Evolutionary conservation across 257 asterid genomes (phyloP).

Genomic region (Fraxinus cuspidata): DNA sequence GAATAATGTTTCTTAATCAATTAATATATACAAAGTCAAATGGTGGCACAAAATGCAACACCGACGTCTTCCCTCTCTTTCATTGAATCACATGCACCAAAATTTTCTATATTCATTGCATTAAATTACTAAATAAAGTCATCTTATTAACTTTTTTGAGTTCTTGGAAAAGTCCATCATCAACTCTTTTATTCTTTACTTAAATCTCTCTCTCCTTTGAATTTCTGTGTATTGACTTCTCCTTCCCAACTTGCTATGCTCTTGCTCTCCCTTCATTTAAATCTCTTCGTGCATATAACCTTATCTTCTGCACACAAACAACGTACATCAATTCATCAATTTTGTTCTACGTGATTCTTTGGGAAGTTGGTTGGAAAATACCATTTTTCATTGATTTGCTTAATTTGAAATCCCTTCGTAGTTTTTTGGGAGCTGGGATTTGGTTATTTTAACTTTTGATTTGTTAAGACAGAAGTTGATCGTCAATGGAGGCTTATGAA

Average conservation of each 20-base stretch:
- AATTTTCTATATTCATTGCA: not conserved
- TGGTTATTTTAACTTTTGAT: not conserved
- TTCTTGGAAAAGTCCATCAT: slow-evolving; percentile 43
- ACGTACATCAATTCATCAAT: not conserved
- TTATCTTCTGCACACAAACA: not conserved
- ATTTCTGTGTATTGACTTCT: slow-evolving; percentile 40
- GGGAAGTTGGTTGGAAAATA: not conserved
- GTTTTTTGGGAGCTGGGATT: not conserved
- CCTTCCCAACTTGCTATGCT: slow-evolving; percentile 16
- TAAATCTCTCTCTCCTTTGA: slow-evolving; percentile 26
- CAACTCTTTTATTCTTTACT: slow-evolving; percentile 13
- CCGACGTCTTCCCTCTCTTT: slow-evolving; percentile 43
- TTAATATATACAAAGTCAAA: slow-evolving; percentile 35
- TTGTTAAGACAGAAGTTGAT: too few species aligned
- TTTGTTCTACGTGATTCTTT: not conserved
- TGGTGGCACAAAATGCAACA: slow-evolving; percentile 32
- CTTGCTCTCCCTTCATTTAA: slow-evolving; percentile 7
- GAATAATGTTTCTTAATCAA: not conserved
- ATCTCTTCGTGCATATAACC: not conserved
- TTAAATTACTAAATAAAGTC: slow-evolving; percentile 7
- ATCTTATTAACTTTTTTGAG: slow-evolving; percentile 3
- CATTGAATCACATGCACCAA: slow-evolving; percentile 36
- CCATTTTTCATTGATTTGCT: not conserved
- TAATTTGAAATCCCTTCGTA: not conserved
- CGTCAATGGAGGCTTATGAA: slow-evolving; percentile 28